Percentiles rank a stretch among this genome's conserved stretches.
Conservation (phyloP, 768 basidiomycete genomes). For the Rhizopogon vesiculosus region DNA sequence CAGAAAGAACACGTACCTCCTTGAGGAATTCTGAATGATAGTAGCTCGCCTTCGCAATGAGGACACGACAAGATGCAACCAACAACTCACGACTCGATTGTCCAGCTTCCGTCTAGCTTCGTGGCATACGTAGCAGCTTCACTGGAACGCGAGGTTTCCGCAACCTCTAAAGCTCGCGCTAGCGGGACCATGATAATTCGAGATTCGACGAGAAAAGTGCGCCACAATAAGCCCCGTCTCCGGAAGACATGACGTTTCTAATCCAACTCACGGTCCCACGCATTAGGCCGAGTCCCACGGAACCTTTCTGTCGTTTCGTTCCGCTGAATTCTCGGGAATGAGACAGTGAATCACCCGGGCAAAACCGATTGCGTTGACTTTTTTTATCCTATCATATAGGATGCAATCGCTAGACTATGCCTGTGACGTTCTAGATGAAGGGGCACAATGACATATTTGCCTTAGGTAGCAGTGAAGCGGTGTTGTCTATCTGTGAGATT, state of each 20-base stretch:
- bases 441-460: not conserved
- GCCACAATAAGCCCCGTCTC: no score
- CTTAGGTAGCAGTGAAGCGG: not conserved
- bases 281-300: no score
- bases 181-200: not conserved
- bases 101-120: conserved; percentile 42
- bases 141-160: not conserved
- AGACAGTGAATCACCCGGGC: no score
- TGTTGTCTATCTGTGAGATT: not conserved
- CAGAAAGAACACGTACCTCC: conserved; percentile 34
- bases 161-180: not conserved
- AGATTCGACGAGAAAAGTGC: no score
- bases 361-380: not conserved
- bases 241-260: no score
- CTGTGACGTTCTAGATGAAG: not conserved
- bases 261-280: no score
- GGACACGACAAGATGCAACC: not conserved
- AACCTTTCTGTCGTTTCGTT: no score
- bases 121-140: not conserved
- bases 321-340: no score
- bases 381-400: not conserved
- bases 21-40: conserved; percentile 40
- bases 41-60: not conserved
- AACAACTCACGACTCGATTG: conserved; percentile 36
- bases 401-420: not conserved